Base-by-base conservation (phyloP, 305 asterid species). In the Stenogyne calaminthoides region DNA sequence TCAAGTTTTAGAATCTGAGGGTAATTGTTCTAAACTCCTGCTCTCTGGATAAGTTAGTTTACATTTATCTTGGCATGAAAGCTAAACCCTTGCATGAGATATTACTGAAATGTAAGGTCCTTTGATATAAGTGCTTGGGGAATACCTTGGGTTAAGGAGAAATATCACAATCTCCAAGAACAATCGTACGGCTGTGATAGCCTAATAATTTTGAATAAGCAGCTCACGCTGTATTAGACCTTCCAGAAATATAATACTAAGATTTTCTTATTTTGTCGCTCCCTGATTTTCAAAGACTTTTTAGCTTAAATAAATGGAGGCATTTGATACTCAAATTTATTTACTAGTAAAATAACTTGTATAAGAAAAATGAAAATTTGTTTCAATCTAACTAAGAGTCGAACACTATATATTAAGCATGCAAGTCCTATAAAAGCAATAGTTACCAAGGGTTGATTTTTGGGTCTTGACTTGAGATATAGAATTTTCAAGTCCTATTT, bases 1-100 rank as follows among this genome's bases (percentile, higher is more conserved):
- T 72, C 97, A 89, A 76, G 80, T 94, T 69, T 71, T 94, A 72
- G 97, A 88, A 80, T 90, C 97, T 46, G 97, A 94, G 89, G 98
- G 98, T 88, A 77, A 61, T 47, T 6, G 54, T 58, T 68, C 73
- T 51, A 8, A 60, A 40, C 69, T 70, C 59, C 29, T 10, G 71
- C 75, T 73, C 42, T 69, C 44, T 51, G 55, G 40, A 63, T 18
- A 63, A 64, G 18, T 54, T 62, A 61, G 27, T 68, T 61, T 49
- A 40, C 18, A 64, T 51, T 51, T 61, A 15, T 65, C 57, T 34
- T 57, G 36, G 61, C 68, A 29, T 47, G 47, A 56, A 37, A 58
- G 67, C 66, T 57, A 39, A 69, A 20, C 27, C 27, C 36, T 39
- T 40, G 52, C 3, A 8, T 36, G 9, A 55, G 44, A 63, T 39